phyloP scores from a whole-genome alignment of 2,329 filamentous ascomycete genomes.

The Arthrobotrys musiformis region DNA sequence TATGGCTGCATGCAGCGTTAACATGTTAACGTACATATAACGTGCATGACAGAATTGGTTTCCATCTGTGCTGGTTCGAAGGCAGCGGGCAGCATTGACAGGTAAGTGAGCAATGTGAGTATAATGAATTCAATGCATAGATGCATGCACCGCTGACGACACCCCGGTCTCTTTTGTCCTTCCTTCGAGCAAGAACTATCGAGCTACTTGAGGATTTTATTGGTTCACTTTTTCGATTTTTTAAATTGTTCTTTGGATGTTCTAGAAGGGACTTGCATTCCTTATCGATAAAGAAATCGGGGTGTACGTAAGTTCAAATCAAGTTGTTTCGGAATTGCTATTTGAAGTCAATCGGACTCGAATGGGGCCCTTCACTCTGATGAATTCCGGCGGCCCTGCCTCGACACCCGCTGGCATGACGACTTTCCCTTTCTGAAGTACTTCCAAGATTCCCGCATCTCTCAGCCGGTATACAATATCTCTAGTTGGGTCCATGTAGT shows the following conservation, averaged over 20 bases:
- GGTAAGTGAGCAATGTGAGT: no score
- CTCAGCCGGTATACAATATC: constrained; percentile 29
- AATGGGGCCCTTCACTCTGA: constrained; percentile 32
- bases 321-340: no score
- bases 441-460: constrained; percentile 30
- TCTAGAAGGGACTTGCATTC: constrained; percentile 6
- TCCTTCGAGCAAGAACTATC: no score
- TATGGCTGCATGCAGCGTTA: no score
- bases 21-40: no score
- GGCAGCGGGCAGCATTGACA: constrained; percentile 14
- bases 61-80: not conserved
- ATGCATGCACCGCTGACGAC: constrained; percentile 21
- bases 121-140: no score
- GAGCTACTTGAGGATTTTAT: no score
- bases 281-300: not conserved
- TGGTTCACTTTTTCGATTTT: not conserved
- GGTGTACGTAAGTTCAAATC: no score
- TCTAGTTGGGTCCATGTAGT: constrained; percentile 31
- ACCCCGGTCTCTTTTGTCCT: not conserved
- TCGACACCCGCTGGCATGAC: not conserved
- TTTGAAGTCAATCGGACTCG: constrained; percentile 29
- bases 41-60: no score
- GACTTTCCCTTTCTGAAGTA: constrained; percentile 31
- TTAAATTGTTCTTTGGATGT: not conserved
- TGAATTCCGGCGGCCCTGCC: no score